Evolutionary conservation across 2,329 filamentous ascomycete species (phyloP).

Genomic region (Orbilia blumenaviensis): DNA sequence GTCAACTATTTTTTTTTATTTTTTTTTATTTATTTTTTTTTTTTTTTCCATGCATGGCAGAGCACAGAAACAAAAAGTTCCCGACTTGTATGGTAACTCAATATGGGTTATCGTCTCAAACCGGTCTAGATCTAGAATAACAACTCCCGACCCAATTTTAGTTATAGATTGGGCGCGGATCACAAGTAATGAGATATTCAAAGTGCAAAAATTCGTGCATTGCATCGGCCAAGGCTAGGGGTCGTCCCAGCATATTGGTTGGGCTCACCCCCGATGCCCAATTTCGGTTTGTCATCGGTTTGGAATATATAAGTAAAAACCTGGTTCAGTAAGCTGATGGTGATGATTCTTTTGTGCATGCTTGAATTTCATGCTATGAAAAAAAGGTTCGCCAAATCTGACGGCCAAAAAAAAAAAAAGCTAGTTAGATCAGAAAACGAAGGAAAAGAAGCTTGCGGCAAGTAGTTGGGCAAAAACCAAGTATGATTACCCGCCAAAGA

Average conservation of each 20-base stretch:
- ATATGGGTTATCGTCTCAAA: neutral
- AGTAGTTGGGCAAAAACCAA: neutral
- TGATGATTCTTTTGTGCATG: neutral
- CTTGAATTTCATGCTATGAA: neutral
- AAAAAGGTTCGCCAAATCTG: neutral
- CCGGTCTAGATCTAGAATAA: constrained; percentile 1
- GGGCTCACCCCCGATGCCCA: neutral
- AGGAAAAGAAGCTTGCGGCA: constrained; percentile 4
- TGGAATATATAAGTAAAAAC: neutral
- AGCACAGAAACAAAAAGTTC: neutral
- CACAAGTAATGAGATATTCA: neutral
- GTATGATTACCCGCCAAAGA: neutral
- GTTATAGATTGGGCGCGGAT: neutral
- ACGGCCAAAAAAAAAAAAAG: neutral
- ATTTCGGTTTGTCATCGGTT: neutral
- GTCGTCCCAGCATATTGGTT: neutral
- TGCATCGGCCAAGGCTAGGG: neutral
- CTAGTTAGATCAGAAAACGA: neutral
- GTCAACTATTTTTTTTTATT: neutral
- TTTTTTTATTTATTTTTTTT: no score
- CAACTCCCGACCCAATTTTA: neutral
- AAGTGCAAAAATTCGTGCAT: neutral
- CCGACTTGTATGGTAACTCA: no score
- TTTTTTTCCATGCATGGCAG: neutral
- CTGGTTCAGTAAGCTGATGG: constrained; percentile 19